Conservation (phyloP, 805 yeast species). For the Metschnikowia vanudenii region DNA sequence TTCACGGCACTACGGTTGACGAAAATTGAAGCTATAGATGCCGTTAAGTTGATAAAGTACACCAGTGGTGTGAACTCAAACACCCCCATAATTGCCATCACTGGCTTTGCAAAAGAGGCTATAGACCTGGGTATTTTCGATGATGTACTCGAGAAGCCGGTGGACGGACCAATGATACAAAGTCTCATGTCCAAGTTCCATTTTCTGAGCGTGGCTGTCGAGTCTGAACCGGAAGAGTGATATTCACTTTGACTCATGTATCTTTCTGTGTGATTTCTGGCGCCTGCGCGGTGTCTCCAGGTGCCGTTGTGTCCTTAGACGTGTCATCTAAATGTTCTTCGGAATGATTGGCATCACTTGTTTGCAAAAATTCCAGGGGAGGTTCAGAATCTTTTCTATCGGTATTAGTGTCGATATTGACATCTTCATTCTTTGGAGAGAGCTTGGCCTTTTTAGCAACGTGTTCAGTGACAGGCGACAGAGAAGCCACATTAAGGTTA, state of each 20-base stretch:
- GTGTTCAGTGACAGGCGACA: background rate
- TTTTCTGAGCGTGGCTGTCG: conserved; percentile 16
- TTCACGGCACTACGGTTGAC: conserved; percentile 71
- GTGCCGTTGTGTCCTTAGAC: background rate
- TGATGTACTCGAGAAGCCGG: conserved; percentile 74
- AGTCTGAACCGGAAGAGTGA: conserved; percentile 17
- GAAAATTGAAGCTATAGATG: conserved; percentile 69
- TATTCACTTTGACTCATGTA: background rate
- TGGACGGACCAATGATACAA: conserved; percentile 21
- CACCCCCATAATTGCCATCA: conserved; percentile 75
- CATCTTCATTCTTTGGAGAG: background rate
- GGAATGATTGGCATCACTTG: background rate
- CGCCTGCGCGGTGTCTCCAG: background rate
- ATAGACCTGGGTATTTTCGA: conserved; percentile 53
- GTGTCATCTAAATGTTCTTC: background rate
- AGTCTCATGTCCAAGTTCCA: conserved; percentile 14
- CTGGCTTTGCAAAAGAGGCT: conserved; percentile 72
- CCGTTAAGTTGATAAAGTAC: conserved; percentile 68
- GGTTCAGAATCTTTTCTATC: background rate
- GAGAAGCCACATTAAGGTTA: background rate
- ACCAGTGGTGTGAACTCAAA: conserved; percentile 75
- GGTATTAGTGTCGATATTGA: background rate
- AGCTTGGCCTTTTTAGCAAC: conserved; percentile 2
- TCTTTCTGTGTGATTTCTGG: background rate
- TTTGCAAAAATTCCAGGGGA: background rate